Percentiles rank a stretch among this genome's conserved stretches.
These are phyloP conservation scores for Ophiostoma himal-ulmi DNA, from an alignment of 2,329 filamentous ascomycete species.

Conservation along the genomic window DNA sequence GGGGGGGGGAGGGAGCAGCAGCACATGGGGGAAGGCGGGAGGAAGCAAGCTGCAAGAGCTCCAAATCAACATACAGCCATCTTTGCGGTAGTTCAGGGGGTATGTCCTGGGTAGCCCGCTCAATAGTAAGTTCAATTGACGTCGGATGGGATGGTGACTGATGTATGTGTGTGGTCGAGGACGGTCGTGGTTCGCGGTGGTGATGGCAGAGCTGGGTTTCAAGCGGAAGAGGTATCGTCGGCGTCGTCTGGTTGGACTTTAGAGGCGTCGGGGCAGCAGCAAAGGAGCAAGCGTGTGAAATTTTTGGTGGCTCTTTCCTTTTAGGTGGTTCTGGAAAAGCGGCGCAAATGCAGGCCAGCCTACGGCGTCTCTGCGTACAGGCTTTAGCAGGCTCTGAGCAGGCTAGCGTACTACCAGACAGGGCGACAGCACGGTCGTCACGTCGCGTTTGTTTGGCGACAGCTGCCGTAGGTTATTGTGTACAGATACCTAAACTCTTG, in stretches of 20 bases:
- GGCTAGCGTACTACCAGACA: not conserved
- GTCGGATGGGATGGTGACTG: not conserved
- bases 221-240: not conserved
- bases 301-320: not conserved
- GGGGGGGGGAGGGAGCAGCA: not conserved
- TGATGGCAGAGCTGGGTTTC: conserved; percentile 1
- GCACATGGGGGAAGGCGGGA: not conserved
- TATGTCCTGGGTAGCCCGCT: conserved; percentile 7
- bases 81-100: not conserved
- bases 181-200: not conserved
- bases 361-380: not conserved
- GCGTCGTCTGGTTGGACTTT: not conserved
- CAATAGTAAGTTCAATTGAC: conserved; percentile 1
- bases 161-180: not conserved
- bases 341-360: not conserved
- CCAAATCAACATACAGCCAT: conserved; percentile 17
- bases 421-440: conserved; percentile 3
- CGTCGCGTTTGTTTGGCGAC: conserved; percentile 6
- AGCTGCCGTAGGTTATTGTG: not conserved
- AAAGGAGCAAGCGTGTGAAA: not conserved
- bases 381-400: not conserved
- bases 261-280: conserved; percentile 1
- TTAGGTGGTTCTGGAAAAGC: conserved; percentile 3
- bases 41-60: not conserved
- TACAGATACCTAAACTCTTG: not conserved